These are phyloP conservation scores for Truncatella angustata DNA, from an alignment of 2,329 filamentous ascomycete species.

Conservation along the genomic window DNA sequence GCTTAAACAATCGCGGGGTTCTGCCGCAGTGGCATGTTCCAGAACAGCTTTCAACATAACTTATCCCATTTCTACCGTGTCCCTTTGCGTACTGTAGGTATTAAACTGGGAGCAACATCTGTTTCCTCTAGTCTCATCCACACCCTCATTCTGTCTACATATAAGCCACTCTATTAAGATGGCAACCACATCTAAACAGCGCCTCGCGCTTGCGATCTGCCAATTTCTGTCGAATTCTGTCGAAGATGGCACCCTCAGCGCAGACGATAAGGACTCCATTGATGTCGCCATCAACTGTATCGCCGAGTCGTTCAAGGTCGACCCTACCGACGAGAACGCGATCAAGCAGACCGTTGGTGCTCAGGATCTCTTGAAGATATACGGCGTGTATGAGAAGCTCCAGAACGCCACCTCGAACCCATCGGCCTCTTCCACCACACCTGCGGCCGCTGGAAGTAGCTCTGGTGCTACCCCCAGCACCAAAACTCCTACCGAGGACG, in stretches of 20 bases:
- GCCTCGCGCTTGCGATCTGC: conserved; percentile 94
- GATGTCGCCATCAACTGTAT: conserved; percentile 96
- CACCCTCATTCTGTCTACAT: too few species aligned
- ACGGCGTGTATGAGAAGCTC: conserved; percentile 93
- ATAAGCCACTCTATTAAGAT: too few species aligned
- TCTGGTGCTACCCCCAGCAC: conserved; percentile 23
- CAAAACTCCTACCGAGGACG: conserved; percentile 45
- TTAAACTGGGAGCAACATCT: too few species aligned
- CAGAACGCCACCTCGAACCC: conserved; percentile 55
- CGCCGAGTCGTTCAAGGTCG: conserved; percentile 90
- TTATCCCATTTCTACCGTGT: too few species aligned
- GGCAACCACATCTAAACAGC: conserved; percentile 63
- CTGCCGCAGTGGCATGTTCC: too few species aligned
- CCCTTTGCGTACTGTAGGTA: too few species aligned
- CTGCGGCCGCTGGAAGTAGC: conserved; percentile 33
- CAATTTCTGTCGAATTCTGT: conserved; percentile 86
- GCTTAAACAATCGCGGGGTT: too few species aligned
- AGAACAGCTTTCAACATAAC: too few species aligned
- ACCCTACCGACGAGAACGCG: conserved; percentile 72
- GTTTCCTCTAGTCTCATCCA: too few species aligned
- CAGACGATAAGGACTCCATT: conserved; percentile 89
- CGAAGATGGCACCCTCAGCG: conserved; percentile 81
- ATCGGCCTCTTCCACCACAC: conserved; percentile 33
- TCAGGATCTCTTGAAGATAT: conserved; percentile 88
- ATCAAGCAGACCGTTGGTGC: conserved; percentile 75